These are phyloP conservation scores for Xylariaceae sp. DNA, from an alignment of 2,329 filamentous ascomycete species.

Conservation along the genomic window DNA sequence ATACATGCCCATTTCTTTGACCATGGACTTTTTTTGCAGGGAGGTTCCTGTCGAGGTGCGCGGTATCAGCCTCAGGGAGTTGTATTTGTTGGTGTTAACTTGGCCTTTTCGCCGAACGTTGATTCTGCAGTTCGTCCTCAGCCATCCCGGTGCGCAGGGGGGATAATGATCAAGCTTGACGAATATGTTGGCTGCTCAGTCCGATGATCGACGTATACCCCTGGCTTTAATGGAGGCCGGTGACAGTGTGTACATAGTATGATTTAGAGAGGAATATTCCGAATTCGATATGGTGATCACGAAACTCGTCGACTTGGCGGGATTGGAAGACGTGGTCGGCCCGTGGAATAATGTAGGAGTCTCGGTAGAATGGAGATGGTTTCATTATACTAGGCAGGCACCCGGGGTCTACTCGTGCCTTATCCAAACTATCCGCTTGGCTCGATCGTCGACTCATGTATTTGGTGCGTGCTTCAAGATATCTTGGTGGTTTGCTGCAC, in stretches of 20 bases:
- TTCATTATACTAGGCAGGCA: no score
- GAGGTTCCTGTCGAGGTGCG: conserved; percentile 32
- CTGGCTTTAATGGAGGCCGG: conserved; percentile 55
- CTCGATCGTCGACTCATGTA: not conserved
- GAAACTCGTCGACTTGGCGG: conserved; percentile 66
- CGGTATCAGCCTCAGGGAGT: conserved; percentile 40
- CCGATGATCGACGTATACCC: conserved; percentile 55
- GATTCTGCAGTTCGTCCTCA: conserved; percentile 62
- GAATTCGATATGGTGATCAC: conserved; percentile 67
- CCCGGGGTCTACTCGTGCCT: not conserved
- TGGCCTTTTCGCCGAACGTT: not conserved
- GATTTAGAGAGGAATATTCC: conserved; percentile 64
- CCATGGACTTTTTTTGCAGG: conserved; percentile 12
- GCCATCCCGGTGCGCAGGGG: conserved; percentile 41
- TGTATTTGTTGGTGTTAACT: conserved; percentile 30
- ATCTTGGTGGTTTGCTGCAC: not conserved
- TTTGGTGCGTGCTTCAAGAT: not conserved
- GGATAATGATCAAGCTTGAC: conserved; percentile 68
- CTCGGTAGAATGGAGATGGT: no score
- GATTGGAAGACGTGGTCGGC: conserved; percentile 59
- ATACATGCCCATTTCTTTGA: not conserved
- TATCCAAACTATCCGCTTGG: not conserved
- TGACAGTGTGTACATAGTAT: conserved; percentile 55
- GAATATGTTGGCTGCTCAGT: conserved; percentile 79
- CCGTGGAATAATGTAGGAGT: no score